Percentiles rank a stretch among this genome's conserved stretches.
These are phyloP conservation scores for Gossypium gossypioides DNA, from an alignment of 441 rosid species.

Conservation along the genomic window DNA sequence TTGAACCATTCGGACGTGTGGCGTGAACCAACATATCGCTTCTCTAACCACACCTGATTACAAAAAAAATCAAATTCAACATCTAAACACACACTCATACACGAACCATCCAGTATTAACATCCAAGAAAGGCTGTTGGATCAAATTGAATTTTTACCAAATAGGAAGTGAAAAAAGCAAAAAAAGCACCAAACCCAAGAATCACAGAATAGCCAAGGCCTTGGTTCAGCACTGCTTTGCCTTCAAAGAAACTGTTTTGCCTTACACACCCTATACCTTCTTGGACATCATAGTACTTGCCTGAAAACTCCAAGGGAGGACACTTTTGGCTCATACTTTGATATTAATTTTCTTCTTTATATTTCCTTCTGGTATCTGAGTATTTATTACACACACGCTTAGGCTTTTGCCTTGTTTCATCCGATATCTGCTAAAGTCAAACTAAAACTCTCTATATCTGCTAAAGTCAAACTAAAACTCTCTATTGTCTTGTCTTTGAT, in stretches of 20 bases:
- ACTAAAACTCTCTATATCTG: background rate
- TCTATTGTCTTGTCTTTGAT: no score
- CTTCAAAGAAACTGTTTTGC: conserved; percentile 62
- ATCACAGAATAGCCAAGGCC: conserved; percentile 75
- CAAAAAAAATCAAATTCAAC: no score
- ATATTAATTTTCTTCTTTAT: background rate
- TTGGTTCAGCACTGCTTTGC: conserved; percentile 57
- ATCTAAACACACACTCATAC: no score
- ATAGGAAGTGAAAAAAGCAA: conserved; percentile 79
- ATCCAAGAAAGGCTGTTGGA: background rate
- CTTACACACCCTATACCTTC: conserved; percentile 42
- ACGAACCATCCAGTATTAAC: background rate
- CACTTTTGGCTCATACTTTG: conserved; percentile 35
- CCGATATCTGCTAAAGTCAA: background rate
- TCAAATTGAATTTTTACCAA: conserved; percentile 31
- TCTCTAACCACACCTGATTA: conserved; percentile 35
- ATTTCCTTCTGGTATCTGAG: background rate
- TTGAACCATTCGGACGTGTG: conserved; percentile 97
- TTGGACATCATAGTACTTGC: conserved; percentile 39
- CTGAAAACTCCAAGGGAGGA: conserved; percentile 68
- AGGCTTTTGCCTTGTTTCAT: background rate
- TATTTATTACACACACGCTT: no score
- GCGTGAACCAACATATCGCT: conserved; percentile 66
- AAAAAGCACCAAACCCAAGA: conserved; percentile 88
- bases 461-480: background rate